These are phyloP conservation scores for Pythium diclinum DNA, from an alignment of 352 stramenopile genomes.

Conservation along the genomic window DNA sequence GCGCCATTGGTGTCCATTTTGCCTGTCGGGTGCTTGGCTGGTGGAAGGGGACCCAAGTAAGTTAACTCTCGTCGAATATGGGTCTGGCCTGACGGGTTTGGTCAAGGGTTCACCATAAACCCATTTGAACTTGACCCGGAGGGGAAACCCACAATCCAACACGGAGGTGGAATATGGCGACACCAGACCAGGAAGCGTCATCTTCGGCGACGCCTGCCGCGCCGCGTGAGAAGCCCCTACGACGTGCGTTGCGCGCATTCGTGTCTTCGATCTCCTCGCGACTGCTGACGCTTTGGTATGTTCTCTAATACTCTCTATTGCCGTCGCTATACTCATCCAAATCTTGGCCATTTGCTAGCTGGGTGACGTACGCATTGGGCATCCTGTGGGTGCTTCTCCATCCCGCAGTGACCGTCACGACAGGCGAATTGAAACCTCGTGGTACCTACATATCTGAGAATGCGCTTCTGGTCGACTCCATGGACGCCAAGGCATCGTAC, in stretches of 20 bases:
- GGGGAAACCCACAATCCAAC: constrained; percentile 1
- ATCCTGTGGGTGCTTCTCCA: constrained; percentile 80
- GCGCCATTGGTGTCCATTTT: constrained; percentile 5
- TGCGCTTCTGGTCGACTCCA: constrained; percentile 76
- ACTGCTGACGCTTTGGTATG: constrained; percentile 42
- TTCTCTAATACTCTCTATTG: constrained; percentile 1
- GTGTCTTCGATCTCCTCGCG: constrained; percentile 26
- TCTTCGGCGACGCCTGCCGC: constrained; percentile 8
- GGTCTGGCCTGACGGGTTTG: neutral
- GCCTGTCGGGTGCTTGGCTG: neutral
- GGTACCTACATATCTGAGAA: constrained; percentile 90
- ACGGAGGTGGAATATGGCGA: neutral
- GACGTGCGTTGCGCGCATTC: constrained; percentile 29
- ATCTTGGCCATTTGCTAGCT: constrained; percentile 31
- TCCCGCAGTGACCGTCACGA: constrained; percentile 73
- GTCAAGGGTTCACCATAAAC: neutral
- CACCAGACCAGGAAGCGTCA: neutral
- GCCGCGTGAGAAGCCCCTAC: constrained; percentile 27
- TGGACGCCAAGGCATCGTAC: constrained; percentile 44
- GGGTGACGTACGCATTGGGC: constrained; percentile 60
- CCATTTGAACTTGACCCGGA: neutral
- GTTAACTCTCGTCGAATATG: constrained; percentile 1
- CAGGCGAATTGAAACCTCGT: constrained; percentile 78
- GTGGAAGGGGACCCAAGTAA: neutral
- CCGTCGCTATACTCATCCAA: constrained; percentile 2